Base-by-base conservation (phyloP, 2,329 filamentous ascomycete species). In the Arthrobotrys sinensis region DNA sequence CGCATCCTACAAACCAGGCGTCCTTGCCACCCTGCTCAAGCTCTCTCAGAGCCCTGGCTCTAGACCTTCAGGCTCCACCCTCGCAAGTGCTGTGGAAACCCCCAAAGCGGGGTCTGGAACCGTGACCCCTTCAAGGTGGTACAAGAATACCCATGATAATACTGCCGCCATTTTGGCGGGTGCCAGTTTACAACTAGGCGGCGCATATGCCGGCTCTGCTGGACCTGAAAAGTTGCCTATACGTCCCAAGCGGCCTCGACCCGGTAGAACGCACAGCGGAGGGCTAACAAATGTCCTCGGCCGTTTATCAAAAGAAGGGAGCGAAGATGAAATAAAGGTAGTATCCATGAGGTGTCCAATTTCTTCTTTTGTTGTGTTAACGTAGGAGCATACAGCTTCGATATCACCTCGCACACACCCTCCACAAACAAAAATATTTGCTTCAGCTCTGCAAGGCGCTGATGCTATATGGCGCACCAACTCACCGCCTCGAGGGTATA, bases 401-500 rank as follows among this genome's bases (percentile, higher is more conserved):
- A 2, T 86, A 89, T 3, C 88, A 91, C 82, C 88, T 91, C 79
- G 88, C 88, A 11, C 88, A 89, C 75, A 94, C 92, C 14, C 88
- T 97, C 19, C 90, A 91, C 40, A 89, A 94, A 1, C 94, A 97
- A 81, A 89, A 90, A 68, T 97, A 97, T 83, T 87, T 97, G 11
- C 88, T 94, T 68, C 93, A 92, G 83, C 88, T 97, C 45, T 97
- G 94, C 83, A 90, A 91, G 46, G 93, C 93, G 0, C 86, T 97
- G 73, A 97, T 97, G 94, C 88, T 90, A 82, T 97, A 93, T 80
- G 94, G 94, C 11, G 94, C 94, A 0, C 94, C 94, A 0, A 97
- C 94, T 0, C 94, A 97, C 85, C 91, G 94, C 10, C 86, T 97
- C 19, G 94, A 97, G 84, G 92, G 82, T 82, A 72, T 34, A 50